Base-by-base conservation (phyloP, 352 stramenopile species). In the Phytophthora niederhauseri region DNA sequence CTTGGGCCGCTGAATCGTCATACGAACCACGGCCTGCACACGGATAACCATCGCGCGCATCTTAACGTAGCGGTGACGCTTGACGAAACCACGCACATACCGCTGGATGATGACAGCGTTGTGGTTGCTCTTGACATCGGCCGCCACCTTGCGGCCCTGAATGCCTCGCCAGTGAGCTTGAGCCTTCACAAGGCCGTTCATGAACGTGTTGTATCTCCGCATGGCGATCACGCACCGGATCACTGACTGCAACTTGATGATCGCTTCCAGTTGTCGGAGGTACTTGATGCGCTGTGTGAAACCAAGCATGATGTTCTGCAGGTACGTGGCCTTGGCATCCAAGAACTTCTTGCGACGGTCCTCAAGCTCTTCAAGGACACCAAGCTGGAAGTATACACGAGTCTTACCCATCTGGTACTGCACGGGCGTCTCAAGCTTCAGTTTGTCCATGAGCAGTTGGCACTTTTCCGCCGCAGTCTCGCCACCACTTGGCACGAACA, bases 371-470 rank as follows among this genome's bases (percentile, higher is more conserved):
- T 96, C 87, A 50, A 96, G 84, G 19, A 96, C 85, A 7, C 88
- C 88, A 8, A 93, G 52, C 28, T 92, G 86, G 68, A 96, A 96
- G 73, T 96, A 96, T n/a, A 96, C 85, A n/a, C 87, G 85, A 5
- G 84, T 89, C 68, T 90, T 91, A 52, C 88, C 88, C 84, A 96
- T 94, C 58, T 96, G 88, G 62, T 92, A 96, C 57, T 96, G 85
- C 36, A 77, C 77, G 0, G 88, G 88, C n/a, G 84, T 82, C 49
- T 73, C 59, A 6, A 94, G 58, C 53, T 94, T 89, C 15, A 96
- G 75, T 67, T 94, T 93, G 53, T 91, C 77, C 86, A 94, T 93
- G 0, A 94, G 68, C 15, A 93, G 56, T 50, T 93, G 68, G 58
- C 88, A 94, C 67, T 91, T 92, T 12, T 93, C 82, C 26, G 62